Percentiles rank a stretch among this genome's conserved stretches.
phyloP scores from a whole-genome alignment of 2,329 filamentous ascomycete species.

The Mycosphaerella sp. region DNA sequence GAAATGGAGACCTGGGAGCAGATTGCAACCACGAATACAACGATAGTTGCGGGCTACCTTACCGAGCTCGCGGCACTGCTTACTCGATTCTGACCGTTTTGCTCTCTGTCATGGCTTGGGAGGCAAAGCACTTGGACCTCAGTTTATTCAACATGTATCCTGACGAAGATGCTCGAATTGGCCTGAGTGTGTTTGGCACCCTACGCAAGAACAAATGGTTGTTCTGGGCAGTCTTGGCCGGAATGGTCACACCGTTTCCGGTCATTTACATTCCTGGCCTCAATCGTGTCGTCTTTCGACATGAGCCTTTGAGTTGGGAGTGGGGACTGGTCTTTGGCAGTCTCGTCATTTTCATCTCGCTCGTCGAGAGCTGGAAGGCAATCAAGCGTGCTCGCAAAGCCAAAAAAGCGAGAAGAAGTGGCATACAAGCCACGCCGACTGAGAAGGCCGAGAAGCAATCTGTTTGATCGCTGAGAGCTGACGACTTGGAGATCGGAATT shows the following conservation, averaged over 20 bases:
- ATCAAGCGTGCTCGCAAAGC: conserved; percentile 33
- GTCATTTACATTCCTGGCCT: conserved; percentile 43
- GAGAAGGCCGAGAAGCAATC: conserved; percentile 1
- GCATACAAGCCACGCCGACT: not conserved
- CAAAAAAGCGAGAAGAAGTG: conserved; percentile 3
- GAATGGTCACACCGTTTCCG: conserved; percentile 40
- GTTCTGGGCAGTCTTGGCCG: conserved; percentile 38
- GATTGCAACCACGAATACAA: conserved; percentile 43
- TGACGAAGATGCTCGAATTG: conserved; percentile 21
- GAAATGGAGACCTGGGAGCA: conserved; percentile 38
- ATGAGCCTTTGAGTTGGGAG: conserved; percentile 40
- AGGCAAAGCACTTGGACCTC: conserved; percentile 43
- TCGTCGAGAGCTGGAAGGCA: conserved; percentile 43
- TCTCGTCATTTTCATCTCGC: conserved; percentile 37
- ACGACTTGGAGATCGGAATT: not conserved
- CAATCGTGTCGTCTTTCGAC: conserved; percentile 43
- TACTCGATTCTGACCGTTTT: conserved; percentile 42
- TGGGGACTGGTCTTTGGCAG: conserved; percentile 42
- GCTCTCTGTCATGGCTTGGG: conserved; percentile 44
- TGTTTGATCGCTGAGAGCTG: not conserved
- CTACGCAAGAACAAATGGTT: conserved; percentile 38
- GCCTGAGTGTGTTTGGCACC: conserved; percentile 33
- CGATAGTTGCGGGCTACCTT: conserved; percentile 38
- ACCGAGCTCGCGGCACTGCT: conserved; percentile 41
- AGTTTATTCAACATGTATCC: conserved; percentile 44